Evolutionary conservation across 139 green algal genomes (phyloP), one percentile per base, ranked within the genome.

Genomic region (Chlamydomonas sp.): DNA sequence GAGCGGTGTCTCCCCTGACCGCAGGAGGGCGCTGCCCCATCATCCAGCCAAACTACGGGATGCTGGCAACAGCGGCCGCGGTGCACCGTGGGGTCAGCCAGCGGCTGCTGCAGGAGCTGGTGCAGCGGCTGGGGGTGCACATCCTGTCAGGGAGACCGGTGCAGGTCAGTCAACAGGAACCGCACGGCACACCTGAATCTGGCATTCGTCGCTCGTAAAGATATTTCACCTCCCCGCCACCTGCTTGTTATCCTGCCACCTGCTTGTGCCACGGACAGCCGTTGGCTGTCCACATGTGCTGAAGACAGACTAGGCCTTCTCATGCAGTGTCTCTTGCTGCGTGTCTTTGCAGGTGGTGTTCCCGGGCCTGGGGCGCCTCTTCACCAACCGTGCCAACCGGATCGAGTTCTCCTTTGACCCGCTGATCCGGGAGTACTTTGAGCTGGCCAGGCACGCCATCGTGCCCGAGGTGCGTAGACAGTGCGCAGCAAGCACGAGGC

Each of bases 351-450:
- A 95, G 92, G 77, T 91, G n/a, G 79, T 81, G 14, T 91, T 95
- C 18, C 85, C 92, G 6, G 78, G 88, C 5, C 64, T 95, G 12
- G 92, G 92, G 9, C 80, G 78, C 62, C 89, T 95, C 63, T 14
- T 89, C 69, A 92, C 89, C 68, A 95, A 94, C 88, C 79, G 85
- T 1, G 86, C 87, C 4, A 88, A 90, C 5, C 91, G 92, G 62
- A 85, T 95, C 60, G 88, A 93, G 80, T 95, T 95, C 83, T 80
- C 89, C 4, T 95, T 95, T 80, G 90, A 93, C 10, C 71, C 69
- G 1, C 63, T 90, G 67, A 77, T 95, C 31, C 79, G 91, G 14
- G 91, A 94, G 77, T 87, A 83, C 62, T 92, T 95, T 74, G 92
- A 93, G 88, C 84, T 82, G 18, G 88, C 92, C 82, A 77, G 78